Conservation (phyloP, 768 basidiomycete species). For the Lepiota subincarnata region DNA sequence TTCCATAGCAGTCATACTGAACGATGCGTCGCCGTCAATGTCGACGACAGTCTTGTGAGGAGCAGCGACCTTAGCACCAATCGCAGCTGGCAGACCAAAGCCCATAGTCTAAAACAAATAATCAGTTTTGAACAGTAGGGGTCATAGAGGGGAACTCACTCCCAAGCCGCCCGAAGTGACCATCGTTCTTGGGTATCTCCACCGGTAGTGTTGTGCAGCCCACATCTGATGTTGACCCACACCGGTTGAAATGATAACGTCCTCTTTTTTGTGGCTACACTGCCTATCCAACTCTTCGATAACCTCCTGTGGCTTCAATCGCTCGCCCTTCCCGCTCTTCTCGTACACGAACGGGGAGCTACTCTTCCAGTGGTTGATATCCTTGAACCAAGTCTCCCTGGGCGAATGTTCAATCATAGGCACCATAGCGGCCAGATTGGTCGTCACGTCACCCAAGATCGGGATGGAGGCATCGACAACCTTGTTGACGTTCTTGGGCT, state of each 20-base stretch:
- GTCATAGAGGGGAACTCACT: slow-evolving; percentile 42
- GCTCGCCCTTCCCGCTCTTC: slow-evolving; percentile 55
- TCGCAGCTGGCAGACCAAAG: slow-evolving; percentile 90
- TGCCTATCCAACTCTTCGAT: slow-evolving; percentile 88
- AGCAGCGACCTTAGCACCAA: slow-evolving; percentile 95
- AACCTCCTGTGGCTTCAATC: slow-evolving; percentile 96
- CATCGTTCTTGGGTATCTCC: slow-evolving; percentile 84
- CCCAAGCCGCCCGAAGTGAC: slow-evolving; percentile 94
- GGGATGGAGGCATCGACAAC: slow-evolving; percentile 94
- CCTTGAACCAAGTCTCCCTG: slow-evolving; percentile 76
- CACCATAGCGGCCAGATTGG: slow-evolving; percentile 77
- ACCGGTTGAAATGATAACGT: slow-evolving; percentile 87
- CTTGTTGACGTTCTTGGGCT: slow-evolving; percentile 99
- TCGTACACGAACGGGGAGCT: slow-evolving; percentile 88
- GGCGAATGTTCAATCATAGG: slow-evolving; percentile 66
- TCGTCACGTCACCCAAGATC: slow-evolving; percentile 88
- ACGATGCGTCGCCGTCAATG: slow-evolving; percentile 96
- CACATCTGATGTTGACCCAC: slow-evolving; percentile 99
- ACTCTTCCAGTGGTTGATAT: slow-evolving; percentile 82
- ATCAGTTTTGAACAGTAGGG: slow-evolving; percentile 7
- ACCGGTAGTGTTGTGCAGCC: slow-evolving; percentile 93
- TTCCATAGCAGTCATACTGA: slow-evolving; percentile 99
- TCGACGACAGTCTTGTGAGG: slow-evolving; percentile 93
- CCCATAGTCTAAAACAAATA: slow-evolving; percentile 87
- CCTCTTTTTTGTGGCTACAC: slow-evolving; percentile 75